Conservation (phyloP, 805 yeast genomes). For the Zygotorulaspora danielsina region DNA sequence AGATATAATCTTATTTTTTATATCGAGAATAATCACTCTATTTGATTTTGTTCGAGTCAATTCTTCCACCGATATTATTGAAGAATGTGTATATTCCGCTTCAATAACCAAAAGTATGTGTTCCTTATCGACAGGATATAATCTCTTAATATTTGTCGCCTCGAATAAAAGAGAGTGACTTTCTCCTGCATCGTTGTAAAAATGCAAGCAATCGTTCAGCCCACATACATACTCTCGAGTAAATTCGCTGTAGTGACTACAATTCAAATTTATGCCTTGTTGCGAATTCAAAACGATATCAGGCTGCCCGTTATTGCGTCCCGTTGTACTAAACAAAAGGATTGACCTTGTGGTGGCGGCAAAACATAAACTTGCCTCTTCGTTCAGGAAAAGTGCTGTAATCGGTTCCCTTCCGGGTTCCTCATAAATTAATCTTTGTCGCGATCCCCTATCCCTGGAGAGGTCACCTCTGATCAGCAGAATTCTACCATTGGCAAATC, state of each 20-base stretch:
- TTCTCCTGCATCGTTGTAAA: slow-evolving; percentile 54
- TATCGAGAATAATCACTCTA: slow-evolving; percentile 63
- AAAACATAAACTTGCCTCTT: slow-evolving; percentile 51
- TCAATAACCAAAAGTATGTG: slow-evolving; percentile 60
- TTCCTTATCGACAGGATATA: slow-evolving; percentile 45
- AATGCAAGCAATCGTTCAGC: slow-evolving; percentile 56
- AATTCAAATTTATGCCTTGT: slow-evolving; percentile 43
- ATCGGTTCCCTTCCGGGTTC: slow-evolving; percentile 62
- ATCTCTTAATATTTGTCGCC: slow-evolving; percentile 47
- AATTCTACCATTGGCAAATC: slow-evolving; percentile 60
- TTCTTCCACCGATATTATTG: slow-evolving; percentile 32
- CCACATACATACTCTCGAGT: slow-evolving; percentile 59
- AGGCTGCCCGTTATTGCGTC: slow-evolving; percentile 69
- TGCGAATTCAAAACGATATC: slow-evolving; percentile 42
- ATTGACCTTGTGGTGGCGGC: slow-evolving; percentile 73
- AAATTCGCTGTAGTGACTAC: slow-evolving; percentile 40
- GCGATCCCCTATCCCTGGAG: slow-evolving; percentile 80
- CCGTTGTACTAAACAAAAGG: slow-evolving; percentile 68
- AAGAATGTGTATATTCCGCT: slow-evolving; percentile 35
- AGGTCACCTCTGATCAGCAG: slow-evolving; percentile 83
- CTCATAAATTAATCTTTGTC: slow-evolving; percentile 76
- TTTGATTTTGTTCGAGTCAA: slow-evolving; percentile 40
- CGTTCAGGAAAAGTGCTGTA: slow-evolving; percentile 62
- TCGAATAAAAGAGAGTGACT: slow-evolving; percentile 54
- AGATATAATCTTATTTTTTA: slow-evolving; percentile 63